Evolutionary conservation across 805 yeast species (phyloP).

Genomic region (Ascoidea rubescens): DNA sequence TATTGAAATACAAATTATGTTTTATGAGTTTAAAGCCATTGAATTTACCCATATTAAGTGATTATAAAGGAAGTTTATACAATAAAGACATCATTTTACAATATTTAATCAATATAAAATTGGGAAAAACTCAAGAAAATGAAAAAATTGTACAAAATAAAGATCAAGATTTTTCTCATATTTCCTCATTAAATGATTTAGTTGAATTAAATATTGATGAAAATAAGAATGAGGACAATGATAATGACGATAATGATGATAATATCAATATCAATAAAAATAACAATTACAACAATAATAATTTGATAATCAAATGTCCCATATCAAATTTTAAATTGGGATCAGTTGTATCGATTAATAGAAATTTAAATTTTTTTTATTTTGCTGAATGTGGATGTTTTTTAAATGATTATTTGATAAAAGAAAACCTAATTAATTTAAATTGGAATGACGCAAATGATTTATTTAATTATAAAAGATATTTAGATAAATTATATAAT

Average conservation of each 20-base stretch:
- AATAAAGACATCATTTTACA: slow-evolving; percentile 52
- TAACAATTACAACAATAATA: neutral
- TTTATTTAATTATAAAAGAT: slow-evolving; percentile 1
- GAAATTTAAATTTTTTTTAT: slow-evolving; percentile 6
- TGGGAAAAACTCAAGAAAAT: slow-evolving; percentile 14
- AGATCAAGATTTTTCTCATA: slow-evolving; percentile 15
- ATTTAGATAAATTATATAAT: neutral
- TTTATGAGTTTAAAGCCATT: slow-evolving; percentile 28
- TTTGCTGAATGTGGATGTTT: slow-evolving; percentile 12
- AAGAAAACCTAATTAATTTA: slow-evolving; percentile 2
- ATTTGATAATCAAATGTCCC: slow-evolving; percentile 3
- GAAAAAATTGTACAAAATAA: slow-evolving; percentile 8
- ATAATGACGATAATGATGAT: neutral
- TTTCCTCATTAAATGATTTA: slow-evolving; percentile 28
- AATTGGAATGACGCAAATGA: slow-evolving; percentile 1
- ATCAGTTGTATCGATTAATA: neutral
- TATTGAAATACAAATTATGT: slow-evolving; percentile 21
- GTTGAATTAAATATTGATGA: slow-evolving; percentile 24
- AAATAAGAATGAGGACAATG: neutral
- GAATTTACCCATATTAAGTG: slow-evolving; percentile 45
- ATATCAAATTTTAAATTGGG: slow-evolving; percentile 3
- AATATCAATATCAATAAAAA: too few relatives aligned
- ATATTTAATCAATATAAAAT: slow-evolving; percentile 28
- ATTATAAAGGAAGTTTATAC: slow-evolving; percentile 50
- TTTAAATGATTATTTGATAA: slow-evolving; percentile 4